Conservation (phyloP, 352 stramenopile species). For the Pythium chondricola region DNA sequence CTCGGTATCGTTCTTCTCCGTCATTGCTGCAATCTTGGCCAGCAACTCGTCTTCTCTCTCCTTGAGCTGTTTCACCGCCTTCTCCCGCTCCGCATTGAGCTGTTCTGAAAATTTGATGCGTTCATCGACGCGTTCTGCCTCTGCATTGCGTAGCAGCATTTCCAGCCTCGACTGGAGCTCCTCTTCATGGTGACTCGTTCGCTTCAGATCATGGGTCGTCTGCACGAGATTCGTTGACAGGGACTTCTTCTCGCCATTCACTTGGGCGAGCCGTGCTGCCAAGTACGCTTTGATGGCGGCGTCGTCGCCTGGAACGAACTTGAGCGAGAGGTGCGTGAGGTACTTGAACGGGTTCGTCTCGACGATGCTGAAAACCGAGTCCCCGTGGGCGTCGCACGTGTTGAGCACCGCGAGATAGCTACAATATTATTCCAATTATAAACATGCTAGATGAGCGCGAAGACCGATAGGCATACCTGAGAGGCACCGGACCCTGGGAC, state of each 20-base stretch:
- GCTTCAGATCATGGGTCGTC: constrained; percentile 35
- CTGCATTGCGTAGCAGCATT: constrained; percentile 39
- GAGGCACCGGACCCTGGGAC: too few relatives aligned
- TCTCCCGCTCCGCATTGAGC: constrained; percentile 44
- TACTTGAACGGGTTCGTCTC: constrained; percentile 95
- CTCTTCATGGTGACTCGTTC: constrained; percentile 32
- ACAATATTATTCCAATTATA: too few relatives aligned
- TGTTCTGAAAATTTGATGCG: constrained; percentile 67
- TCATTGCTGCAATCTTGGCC: constrained; percentile 56
- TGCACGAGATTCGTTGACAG: constrained; percentile 36
- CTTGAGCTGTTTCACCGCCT: constrained; percentile 40
- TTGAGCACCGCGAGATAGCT: constrained; percentile 83
- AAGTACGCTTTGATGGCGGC: constrained; percentile 89
- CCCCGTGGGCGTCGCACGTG: constrained; percentile 48
- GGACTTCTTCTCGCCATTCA: constrained; percentile 41
- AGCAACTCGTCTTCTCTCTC: constrained; percentile 56
- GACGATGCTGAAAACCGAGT: constrained; percentile 88
- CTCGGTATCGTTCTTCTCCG: constrained; percentile 58
- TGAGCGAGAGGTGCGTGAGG: constrained; percentile 89
- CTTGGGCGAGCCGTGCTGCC: constrained; percentile 81
- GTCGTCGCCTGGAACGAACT: constrained; percentile 85
- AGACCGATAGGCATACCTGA: too few relatives aligned
- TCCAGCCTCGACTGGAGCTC: constrained; percentile 50
- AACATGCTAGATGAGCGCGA: too few relatives aligned
- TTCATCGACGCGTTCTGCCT: constrained; percentile 51